A percentile compares a stretch with the other conserved stretches of the same genome.
These are phyloP conservation scores for Pugionium cornutum DNA, from an alignment of 345 rosid species.

Conservation along the genomic window DNA sequence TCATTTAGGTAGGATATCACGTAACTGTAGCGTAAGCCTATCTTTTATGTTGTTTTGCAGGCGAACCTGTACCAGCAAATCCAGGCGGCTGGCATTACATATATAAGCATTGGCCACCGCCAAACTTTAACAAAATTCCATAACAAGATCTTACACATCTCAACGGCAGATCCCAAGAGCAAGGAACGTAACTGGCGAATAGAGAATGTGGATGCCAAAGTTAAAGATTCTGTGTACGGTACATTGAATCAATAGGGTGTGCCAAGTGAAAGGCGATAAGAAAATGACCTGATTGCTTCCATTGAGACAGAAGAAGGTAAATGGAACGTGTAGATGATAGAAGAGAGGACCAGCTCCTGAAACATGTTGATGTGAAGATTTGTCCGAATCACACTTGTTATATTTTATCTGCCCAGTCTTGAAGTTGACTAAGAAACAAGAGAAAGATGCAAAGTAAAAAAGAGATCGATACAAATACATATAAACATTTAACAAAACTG, in stretches of 20 bases:
- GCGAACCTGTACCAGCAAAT: conserved; percentile 70
- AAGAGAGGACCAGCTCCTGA: background rate
- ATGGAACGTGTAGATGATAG: conserved; percentile 11
- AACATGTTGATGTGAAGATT: conserved; percentile 2
- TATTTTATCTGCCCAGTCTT: conserved; percentile 32
- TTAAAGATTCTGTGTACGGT: conserved; percentile 35
- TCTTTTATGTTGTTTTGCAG: conserved; percentile 40
- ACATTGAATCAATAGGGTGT: conserved; percentile 37
- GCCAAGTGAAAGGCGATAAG: conserved; percentile 2
- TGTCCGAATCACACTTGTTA: conserved; percentile 6
- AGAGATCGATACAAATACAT: no score
- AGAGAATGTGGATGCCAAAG: conserved; percentile 35
- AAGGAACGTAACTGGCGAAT: conserved; percentile 55
- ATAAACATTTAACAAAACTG: background rate
- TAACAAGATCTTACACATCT: conserved; percentile 52
- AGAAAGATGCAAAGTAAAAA: conserved; percentile 48
- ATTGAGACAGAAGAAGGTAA: conserved; percentile 9
- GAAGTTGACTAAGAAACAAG: conserved; percentile 72
- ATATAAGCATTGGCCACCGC: conserved; percentile 84
- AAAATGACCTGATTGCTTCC: conserved; percentile 10
- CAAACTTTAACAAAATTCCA: conserved; percentile 65
- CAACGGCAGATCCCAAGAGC: conserved; percentile 53
- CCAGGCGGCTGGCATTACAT: conserved; percentile 74
- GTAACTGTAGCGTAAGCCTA: background rate
- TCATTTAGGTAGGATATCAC: background rate